phyloP scores from a whole-genome alignment of 345 rosid genomes.

The Lepidium didymum region DNA sequence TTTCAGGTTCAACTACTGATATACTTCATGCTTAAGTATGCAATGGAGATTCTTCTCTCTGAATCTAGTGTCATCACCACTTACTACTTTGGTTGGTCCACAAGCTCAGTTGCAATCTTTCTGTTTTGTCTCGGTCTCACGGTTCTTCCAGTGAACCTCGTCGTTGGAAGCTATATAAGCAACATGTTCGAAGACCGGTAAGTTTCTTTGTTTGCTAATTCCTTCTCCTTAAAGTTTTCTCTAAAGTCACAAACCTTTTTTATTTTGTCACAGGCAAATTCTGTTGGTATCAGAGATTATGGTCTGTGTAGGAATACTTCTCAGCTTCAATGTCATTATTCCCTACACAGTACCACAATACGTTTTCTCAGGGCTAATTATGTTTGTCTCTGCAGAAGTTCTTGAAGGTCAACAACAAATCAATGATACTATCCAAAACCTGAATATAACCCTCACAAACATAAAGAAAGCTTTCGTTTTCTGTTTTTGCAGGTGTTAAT shows the following conservation, averaged over 20 bases:
- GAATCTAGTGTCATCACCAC: slow-evolving; percentile 89
- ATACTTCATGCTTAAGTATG: slow-evolving; percentile 95
- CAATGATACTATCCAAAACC: neutral
- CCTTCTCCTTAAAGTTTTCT: neutral
- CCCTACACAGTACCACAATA: slow-evolving; percentile 79
- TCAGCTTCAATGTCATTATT: slow-evolving; percentile 66
- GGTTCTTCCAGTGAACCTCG: slow-evolving; percentile 85
- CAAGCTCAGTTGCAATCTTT: slow-evolving; percentile 72
- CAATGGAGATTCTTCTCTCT: slow-evolving; percentile 86
- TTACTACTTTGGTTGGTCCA: slow-evolving; percentile 81
- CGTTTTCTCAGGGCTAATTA: slow-evolving; percentile 81
- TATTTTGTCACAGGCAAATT: slow-evolving; percentile 58
- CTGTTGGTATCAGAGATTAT: slow-evolving; percentile 79
- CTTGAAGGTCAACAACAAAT: slow-evolving; percentile 61
- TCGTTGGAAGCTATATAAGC: slow-evolving; percentile 88
- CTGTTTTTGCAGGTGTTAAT: slow-evolving; percentile 60
- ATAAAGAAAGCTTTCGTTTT: slow-evolving; percentile 34
- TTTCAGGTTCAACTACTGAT: slow-evolving; percentile 84
- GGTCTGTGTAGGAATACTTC: slow-evolving; percentile 75
- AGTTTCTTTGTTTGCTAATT: neutral
- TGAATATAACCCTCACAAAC: too few relatives aligned
- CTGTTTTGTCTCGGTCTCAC: slow-evolving; percentile 88
- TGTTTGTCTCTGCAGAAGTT: slow-evolving; percentile 94
- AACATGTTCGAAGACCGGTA: slow-evolving; percentile 99
- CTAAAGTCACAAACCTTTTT: neutral